Percentiles rank a stretch among this genome's conserved stretches.
Evolutionary conservation across 106 monocot species (phyloP).

Genomic region (Dioscorea dumetorum): DNA sequence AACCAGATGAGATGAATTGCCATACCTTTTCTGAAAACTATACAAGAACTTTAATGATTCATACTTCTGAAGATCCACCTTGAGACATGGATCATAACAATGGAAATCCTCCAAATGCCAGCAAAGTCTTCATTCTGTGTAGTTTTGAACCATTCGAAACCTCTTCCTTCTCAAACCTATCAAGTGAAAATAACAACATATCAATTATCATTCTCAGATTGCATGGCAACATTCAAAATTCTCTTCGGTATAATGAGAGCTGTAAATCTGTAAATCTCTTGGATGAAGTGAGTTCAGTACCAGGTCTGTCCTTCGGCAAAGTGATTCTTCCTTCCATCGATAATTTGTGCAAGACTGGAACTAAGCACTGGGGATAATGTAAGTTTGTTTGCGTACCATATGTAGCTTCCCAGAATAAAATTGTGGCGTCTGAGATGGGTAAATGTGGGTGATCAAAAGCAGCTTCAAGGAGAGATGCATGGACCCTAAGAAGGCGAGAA

Average conservation of each 20-base stretch:
- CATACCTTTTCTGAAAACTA: too few relatives aligned
- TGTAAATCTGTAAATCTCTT: slow-evolving; percentile 2
- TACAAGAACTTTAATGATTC: too few relatives aligned
- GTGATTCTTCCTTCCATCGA: slow-evolving; percentile 17
- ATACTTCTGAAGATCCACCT: too few relatives aligned
- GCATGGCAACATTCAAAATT: neutral
- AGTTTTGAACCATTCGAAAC: slow-evolving; percentile 9
- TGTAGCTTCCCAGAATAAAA: slow-evolving; percentile 39
- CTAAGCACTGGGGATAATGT: slow-evolving; percentile 20
- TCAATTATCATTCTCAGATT: neutral
- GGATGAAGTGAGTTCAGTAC: slow-evolving; percentile 6
- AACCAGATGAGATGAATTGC: too few relatives aligned
- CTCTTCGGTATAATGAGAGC: neutral
- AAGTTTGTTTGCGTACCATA: slow-evolving; percentile 12
- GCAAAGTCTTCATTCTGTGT: neutral
- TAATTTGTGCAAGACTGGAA: slow-evolving; percentile 22
- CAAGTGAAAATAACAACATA: slow-evolving; percentile 3
- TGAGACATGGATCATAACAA: too few relatives aligned
- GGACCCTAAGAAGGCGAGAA: slow-evolving; percentile 22
- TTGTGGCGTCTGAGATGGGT: slow-evolving; percentile 25
- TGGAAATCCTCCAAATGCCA: too few relatives aligned
- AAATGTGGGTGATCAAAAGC: slow-evolving; percentile 37
- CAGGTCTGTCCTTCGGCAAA: neutral
- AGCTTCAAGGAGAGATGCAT: slow-evolving; percentile 27
- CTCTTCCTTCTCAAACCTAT: slow-evolving; percentile 22